Evolutionary conservation across 345 rosid species (phyloP), one percentile per base, ranked within the genome.

Genomic region (Nasturtium officinale): DNA sequence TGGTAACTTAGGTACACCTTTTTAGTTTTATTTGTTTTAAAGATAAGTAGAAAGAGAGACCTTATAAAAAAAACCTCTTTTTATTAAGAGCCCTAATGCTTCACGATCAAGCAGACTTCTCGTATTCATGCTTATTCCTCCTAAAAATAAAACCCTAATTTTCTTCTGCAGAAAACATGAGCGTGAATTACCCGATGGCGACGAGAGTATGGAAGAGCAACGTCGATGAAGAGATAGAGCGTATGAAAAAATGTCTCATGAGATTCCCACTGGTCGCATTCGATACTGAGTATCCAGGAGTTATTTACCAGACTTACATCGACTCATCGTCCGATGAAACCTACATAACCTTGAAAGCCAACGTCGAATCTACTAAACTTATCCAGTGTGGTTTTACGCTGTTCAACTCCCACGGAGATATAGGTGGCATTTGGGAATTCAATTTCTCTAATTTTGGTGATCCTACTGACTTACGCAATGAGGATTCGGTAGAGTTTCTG

Each of bases 361-460:
- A 71, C 18, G 68, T 71, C 0, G 80, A 77, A 32, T 29, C 29
- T 1, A 71, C 77, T 0, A 77, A 71, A 20, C 68, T 77, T 1
- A 71, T 77, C 4, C 80, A 77, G 7, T 71, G 66, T 15, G 80
- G 77, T 0, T 65, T 77, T n/a, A 77, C 76, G 2, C 25, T 77
- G 0, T 77, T 77, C 10, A 77, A 77, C 33, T 38, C 42, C 1
- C 30, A 16, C 1, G 80, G 77, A 50, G 68, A 77, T 13, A 77
- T 71, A 17, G 80, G 80, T 28, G 77, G 77, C 3, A 60, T 30
- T 9, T 77, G 80, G 80, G 77, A 77, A 62, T 4, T 71, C 5
- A 77, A 71, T 5, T 77, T 77, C 57, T 77, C 51, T 1, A 77
- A 77, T 53, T 77, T 77, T 3, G 72, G 72, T 2, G 77, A 71